phyloP scores from a whole-genome alignment of 371 early-diverging fungal genomes.

The Rhizopus stolonifer region DNA sequence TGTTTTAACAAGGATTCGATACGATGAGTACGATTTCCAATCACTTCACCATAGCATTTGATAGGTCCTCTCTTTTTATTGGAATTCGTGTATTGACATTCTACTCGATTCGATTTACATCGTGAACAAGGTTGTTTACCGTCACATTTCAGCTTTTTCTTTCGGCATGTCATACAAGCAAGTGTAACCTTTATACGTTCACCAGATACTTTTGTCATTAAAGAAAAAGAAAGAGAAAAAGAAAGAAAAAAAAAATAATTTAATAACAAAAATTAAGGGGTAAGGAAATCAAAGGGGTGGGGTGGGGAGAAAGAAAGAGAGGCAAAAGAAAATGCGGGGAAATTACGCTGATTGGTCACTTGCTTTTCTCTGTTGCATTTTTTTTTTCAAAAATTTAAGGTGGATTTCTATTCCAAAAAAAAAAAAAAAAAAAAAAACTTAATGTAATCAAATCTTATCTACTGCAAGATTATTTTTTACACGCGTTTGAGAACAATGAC shows the following conservation, averaged over 20 bases:
- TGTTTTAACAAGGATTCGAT: conserved; percentile 59
- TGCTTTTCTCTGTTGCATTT: conserved; percentile 1
- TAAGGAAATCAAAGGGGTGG: too few species aligned
- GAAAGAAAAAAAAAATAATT: conserved; percentile 4
- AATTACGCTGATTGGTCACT: conserved; percentile 11
- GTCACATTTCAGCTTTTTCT: conserved; percentile 52
- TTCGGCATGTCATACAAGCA: conserved; percentile 48
- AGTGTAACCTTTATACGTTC: conserved; percentile 48
- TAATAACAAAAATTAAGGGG: neutral
- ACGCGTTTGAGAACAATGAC: too few species aligned
- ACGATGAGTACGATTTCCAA: conserved; percentile 68
- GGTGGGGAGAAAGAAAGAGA: conserved; percentile 12
- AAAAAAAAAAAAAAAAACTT: too few species aligned
- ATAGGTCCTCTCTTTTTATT: conserved; percentile 65
- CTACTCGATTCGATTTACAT: conserved; percentile 31
- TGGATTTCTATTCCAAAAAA: too few species aligned
- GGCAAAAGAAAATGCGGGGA: conserved; percentile 16
- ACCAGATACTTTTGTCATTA: conserved; percentile 14
- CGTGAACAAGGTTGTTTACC: conserved; percentile 49
- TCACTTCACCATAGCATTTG: conserved; percentile 72
- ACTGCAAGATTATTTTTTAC: too few species aligned
- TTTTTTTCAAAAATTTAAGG: too few species aligned
- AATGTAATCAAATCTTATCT: too few species aligned
- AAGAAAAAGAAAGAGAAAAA: conserved; percentile 14
- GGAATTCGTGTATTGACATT: conserved; percentile 38